Percentiles rank a stretch among this genome's conserved stretches.
phyloP scores from a whole-genome alignment of 2,329 filamentous ascomycete genomes.

The Volutella citrinella region DNA sequence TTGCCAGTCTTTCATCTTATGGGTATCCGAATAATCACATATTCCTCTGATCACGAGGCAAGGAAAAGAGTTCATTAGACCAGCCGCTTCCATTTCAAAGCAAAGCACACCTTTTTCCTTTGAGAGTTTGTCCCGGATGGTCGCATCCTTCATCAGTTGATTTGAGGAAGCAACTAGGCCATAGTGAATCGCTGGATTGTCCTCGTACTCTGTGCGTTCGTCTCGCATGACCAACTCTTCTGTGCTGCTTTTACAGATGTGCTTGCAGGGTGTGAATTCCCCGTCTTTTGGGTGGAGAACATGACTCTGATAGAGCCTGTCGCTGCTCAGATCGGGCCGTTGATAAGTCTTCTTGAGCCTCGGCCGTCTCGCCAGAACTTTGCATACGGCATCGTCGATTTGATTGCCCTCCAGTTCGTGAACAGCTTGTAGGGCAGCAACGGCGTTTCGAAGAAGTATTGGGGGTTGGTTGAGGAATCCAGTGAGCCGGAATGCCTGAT shows the following conservation, averaged over 20 bases:
- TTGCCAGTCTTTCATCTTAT: conserved; percentile 31
- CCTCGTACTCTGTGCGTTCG: conserved; percentile 3
- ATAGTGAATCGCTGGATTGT: conserved; percentile 17
- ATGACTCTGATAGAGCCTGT: conserved; percentile 9
- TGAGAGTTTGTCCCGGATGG: conserved; percentile 4
- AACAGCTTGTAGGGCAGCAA: conserved; percentile 2
- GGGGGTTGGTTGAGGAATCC: conserved; percentile 13
- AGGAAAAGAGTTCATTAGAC: conserved; percentile 25
- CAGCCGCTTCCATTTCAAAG: no score
- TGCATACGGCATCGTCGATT: not conserved
- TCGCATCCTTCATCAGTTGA: conserved; percentile 19
- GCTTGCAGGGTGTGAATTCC: not conserved
- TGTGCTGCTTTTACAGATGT: conserved; percentile 7
- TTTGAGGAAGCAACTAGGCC: conserved; percentile 16
- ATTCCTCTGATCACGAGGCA: conserved; percentile 34
- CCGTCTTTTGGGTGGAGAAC: conserved; percentile 5
- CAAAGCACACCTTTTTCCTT: not conserved
- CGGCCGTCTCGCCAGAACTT: not conserved
- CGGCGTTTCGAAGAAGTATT: not conserved
- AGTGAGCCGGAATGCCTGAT: conserved; percentile 6
- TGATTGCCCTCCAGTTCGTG: conserved; percentile 8
- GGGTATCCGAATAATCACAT: conserved; percentile 34
- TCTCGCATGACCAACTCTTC: conserved; percentile 1
- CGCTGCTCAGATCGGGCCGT: conserved; percentile 1
- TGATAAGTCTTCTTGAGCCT: conserved; percentile 8